Evolutionary conservation across 129 eudicot genomes (phyloP).

Genomic region (Flaveria brownii): DNA sequence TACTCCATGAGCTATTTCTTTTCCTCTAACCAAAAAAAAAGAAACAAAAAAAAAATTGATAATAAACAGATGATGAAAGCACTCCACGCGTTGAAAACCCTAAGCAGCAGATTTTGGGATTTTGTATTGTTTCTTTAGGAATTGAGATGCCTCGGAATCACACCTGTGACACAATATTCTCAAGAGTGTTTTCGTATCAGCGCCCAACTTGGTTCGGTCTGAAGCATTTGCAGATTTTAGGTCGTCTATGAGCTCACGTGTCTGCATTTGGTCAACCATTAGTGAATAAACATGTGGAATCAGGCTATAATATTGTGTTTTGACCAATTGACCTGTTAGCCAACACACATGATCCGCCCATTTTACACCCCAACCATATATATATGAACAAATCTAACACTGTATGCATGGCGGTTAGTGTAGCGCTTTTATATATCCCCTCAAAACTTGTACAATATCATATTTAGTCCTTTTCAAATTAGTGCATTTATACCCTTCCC

Average conservation of each 20-base stretch:
- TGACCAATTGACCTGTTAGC: background rate
- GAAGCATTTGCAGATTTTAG: constrained; percentile 65
- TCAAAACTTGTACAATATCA: background rate
- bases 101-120: constrained; percentile 87
- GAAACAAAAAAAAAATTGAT: constrained; percentile 10
- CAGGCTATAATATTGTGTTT: background rate
- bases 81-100: constrained; percentile 18
- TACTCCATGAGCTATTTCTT: constrained; percentile 26
- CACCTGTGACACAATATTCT: constrained; percentile 87
- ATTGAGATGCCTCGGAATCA: constrained; percentile 94
- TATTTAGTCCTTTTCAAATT: background rate
- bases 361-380: background rate
- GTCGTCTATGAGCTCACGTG: constrained; percentile 89
- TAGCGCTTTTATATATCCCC: background rate
- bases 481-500: background rate
- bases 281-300: background rate
- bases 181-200: constrained; percentile 74
- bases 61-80: constrained; percentile 9
- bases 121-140: constrained; percentile 92
- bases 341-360: background rate
- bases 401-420: background rate
- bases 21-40: constrained; percentile 30
- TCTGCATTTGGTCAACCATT: constrained; percentile 48
- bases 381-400: background rate
- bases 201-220: constrained; percentile 81